Base-by-base conservation (phyloP, 495 filamentous ascomycete species). In the Penicillium maclennaniae region DNA sequence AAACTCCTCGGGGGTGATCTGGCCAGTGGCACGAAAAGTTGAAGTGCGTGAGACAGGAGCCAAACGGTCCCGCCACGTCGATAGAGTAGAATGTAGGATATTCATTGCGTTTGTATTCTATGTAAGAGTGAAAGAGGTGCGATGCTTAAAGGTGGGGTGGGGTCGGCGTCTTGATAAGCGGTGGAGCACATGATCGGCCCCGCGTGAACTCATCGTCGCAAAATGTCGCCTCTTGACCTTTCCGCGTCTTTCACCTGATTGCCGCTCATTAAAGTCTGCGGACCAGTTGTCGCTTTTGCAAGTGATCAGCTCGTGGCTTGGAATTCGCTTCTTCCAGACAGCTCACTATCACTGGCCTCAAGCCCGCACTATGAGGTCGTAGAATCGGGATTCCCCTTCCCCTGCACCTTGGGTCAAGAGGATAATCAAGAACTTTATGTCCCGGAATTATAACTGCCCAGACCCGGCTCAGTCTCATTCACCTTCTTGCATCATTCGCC, bases 1-100 rank as follows among this genome's bases (percentile, higher is more conserved):
- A 68, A 99, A 99, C 79, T 99, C 93, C 66, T 97, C 95, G 39
- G 92, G 92, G 0, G 95, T 97, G 72, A 99, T 90, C 71, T 97
- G 87, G 59, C 93, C 93, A 3, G 91, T 95, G 54, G 78, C 77
- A 56, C 91, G 90, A 77, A 99, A 99, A 52, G 89, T 97, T 6
- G 92, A 96, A 44, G 83, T 93, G 69, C 93, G 85, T 12, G 84
- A 86, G 60, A 95, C 83, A 23, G 89, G 91, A 3, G 92, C 89
- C 65, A 91, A 89, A 66, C 85, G 86, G 73, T 98, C 93, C 52
- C 92, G 88, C 66, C 93, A 81, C 54, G 83, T 86, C 63, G 89
- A 88, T 68, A 95, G 79, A 20, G 88, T 87, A 37, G 87, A 91
- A 71, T 91, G 89, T 66, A 93, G 62, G 69, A 81, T 75, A 67